A percentile compares a stretch with the other conserved stretches of the same genome.
phyloP scores from a whole-genome alignment of 345 rosid genomes.

The Arabidopsis arenosa region DNA sequence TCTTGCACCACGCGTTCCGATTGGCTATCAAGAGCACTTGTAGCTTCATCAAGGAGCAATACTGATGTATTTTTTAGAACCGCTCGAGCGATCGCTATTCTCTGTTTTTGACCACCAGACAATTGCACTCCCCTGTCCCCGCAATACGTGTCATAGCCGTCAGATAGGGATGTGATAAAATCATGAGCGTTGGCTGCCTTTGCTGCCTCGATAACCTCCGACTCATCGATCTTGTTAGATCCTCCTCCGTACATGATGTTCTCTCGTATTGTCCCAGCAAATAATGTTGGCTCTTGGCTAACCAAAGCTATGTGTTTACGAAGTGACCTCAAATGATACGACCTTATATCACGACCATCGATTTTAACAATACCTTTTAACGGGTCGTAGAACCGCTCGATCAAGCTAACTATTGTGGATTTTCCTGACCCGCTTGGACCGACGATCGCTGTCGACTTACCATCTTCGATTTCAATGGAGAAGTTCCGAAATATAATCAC shows the following conservation, averaged over 20 bases:
- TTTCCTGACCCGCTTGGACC: conserved; percentile 49
- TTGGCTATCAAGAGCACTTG: conserved; percentile 67
- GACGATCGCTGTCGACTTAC: background rate
- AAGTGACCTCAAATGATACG: conserved; percentile 57
- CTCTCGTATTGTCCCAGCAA: background rate
- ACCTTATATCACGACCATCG: conserved; percentile 56
- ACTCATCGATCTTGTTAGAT: conserved; percentile 34
- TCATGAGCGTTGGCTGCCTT: conserved; percentile 68
- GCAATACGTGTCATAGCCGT: conserved; percentile 62
- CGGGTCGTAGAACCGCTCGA: conserved; percentile 73
- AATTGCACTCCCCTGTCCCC: conserved; percentile 65
- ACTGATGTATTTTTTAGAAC: conserved; percentile 56
- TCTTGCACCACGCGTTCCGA: conserved; percentile 68
- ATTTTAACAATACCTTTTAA: conserved; percentile 54
- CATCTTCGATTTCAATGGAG: conserved; percentile 27
- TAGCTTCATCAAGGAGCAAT: conserved; percentile 66
- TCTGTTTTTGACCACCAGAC: conserved; percentile 67
- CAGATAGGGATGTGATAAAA: conserved; percentile 51
- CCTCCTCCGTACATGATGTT: background rate
- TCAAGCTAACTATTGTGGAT: conserved; percentile 64
- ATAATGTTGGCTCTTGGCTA: conserved; percentile 65
- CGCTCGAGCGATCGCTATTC: conserved; percentile 70
- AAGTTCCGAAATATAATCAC: conserved; percentile 44
- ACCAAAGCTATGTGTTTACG: conserved; percentile 71
- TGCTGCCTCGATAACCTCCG: conserved; percentile 50